phyloP scores from a whole-genome alignment of 2,329 filamentous ascomycete genomes.

The Monosporascus ibericus region DNA sequence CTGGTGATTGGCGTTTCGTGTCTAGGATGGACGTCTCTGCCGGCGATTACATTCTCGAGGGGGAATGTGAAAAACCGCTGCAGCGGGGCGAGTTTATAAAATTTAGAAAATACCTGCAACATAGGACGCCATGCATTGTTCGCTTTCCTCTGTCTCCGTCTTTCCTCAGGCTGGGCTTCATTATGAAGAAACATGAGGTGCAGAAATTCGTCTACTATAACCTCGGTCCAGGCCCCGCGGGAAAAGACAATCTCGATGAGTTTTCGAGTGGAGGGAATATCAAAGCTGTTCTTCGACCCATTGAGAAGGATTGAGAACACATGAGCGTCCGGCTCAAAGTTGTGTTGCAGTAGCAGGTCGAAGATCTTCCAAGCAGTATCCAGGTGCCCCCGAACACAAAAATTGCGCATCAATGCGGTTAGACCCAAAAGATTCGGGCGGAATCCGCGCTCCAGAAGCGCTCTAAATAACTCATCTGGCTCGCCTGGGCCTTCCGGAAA shows the following conservation, averaged over 20 bases:
- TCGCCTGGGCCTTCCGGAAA: constrained; percentile 36
- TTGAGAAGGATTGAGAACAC: constrained; percentile 67
- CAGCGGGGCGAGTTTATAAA: constrained; percentile 41
- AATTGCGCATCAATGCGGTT: constrained; percentile 65
- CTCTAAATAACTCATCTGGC: constrained; percentile 47
- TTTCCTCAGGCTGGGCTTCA: constrained; percentile 29
- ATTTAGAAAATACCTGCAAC: constrained; percentile 42
- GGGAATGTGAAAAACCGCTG: constrained; percentile 27
- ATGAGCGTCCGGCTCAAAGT: constrained; percentile 56
- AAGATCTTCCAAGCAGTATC: constrained; percentile 60
- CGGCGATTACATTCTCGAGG: constrained; percentile 16
- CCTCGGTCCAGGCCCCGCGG: constrained; percentile 38
- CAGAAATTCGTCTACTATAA: constrained; percentile 46
- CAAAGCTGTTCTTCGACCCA: constrained; percentile 55
- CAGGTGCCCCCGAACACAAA: constrained; percentile 58
- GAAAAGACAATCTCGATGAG: constrained; percentile 48
- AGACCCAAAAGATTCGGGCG: constrained; percentile 57
- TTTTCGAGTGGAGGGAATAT: constrained; percentile 47
- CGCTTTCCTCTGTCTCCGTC: constrained; percentile 24
- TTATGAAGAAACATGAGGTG: constrained; percentile 42
- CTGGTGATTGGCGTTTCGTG: constrained; percentile 9
- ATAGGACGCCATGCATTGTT: constrained; percentile 39
- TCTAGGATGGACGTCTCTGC: background rate
- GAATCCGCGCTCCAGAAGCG: constrained; percentile 54
- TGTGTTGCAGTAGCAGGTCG: constrained; percentile 52